Percentiles rank a stretch among this genome's conserved stretches.
Evolutionary conservation across 2,329 filamentous ascomycete genomes (phyloP).

Genomic region (Cladosporium phlei): DNA sequence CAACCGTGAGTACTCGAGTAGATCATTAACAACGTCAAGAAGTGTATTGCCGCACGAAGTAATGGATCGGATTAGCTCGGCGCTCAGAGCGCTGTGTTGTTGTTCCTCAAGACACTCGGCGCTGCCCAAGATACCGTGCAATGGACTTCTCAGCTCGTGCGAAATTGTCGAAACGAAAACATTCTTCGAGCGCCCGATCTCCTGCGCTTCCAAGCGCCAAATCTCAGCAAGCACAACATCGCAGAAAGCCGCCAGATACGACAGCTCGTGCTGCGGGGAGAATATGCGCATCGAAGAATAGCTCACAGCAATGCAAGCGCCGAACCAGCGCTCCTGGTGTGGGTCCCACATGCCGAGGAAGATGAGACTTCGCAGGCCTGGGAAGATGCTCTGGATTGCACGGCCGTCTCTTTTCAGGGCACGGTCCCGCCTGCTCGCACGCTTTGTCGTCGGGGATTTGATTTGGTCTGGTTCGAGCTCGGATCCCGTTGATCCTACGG

Average conservation of each 20-base stretch:
- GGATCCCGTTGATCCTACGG: neutral
- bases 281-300: slow-evolving; percentile 43
- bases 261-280: slow-evolving; percentile 37
- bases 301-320: slow-evolving; percentile 39
- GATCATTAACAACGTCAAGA: slow-evolving; percentile 44
- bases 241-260: slow-evolving; percentile 38
- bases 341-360: slow-evolving; percentile 52
- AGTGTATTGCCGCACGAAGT: slow-evolving; percentile 48
- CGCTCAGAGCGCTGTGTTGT: slow-evolving; percentile 35
- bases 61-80: slow-evolving; percentile 44
- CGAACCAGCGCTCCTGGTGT: slow-evolving; percentile 31
- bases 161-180: slow-evolving; percentile 50
- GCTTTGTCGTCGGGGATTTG: neutral
- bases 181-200: slow-evolving; percentile 45
- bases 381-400: slow-evolving; percentile 37
- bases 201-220: slow-evolving; percentile 35
- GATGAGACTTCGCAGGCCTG: slow-evolving; percentile 44
- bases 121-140: slow-evolving; percentile 46
- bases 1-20: slow-evolving; percentile 44
- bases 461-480: neutral
- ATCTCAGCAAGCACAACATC: slow-evolving; percentile 41
- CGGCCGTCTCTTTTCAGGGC: slow-evolving; percentile 15
- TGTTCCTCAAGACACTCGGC: slow-evolving; percentile 42
- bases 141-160: slow-evolving; percentile 48
- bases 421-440: neutral